These are phyloP conservation scores for Diplodia mutila DNA, from an alignment of 2,329 filamentous ascomycete species.

Conservation along the genomic window DNA sequence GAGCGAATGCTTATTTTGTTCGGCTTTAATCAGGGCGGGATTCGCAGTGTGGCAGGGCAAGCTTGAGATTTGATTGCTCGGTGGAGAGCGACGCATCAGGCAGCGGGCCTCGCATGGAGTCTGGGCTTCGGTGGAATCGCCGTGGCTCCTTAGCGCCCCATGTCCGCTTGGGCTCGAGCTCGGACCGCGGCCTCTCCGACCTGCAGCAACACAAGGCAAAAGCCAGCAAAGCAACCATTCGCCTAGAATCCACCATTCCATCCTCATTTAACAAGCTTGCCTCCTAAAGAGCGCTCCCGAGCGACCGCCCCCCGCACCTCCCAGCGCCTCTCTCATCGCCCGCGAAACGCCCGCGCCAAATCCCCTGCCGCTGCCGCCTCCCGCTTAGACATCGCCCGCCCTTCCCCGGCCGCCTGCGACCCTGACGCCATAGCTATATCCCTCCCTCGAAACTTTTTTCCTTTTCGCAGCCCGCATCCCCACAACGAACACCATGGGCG, in stretches of 20 bases:
- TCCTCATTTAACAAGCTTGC: slow-evolving; percentile 1
- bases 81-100: background rate
- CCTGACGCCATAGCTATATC: slow-evolving; percentile 22
- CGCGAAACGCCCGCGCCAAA: background rate
- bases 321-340: background rate
- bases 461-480: background rate
- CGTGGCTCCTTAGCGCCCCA: background rate
- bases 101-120: background rate
- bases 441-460: slow-evolving; percentile 13
- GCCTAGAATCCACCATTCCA: slow-evolving; percentile 2
- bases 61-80: background rate
- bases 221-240: slow-evolving; percentile 26
- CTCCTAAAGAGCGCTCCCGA: background rate
- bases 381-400: slow-evolving; percentile 12
- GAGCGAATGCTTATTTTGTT: background rate
- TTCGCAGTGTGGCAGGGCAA: no score
- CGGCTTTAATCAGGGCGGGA: background rate
- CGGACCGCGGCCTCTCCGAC: slow-evolving; percentile 9
- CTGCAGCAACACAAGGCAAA: slow-evolving; percentile 16
- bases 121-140: background rate
- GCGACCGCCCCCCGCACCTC: background rate
- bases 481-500: slow-evolving; percentile 52
- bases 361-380: background rate
- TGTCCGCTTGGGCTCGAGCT: slow-evolving; percentile 20
- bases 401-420: slow-evolving; percentile 24